Conservation (phyloP, 768 basidiomycete genomes). For the Termitomyces sp. region DNA sequence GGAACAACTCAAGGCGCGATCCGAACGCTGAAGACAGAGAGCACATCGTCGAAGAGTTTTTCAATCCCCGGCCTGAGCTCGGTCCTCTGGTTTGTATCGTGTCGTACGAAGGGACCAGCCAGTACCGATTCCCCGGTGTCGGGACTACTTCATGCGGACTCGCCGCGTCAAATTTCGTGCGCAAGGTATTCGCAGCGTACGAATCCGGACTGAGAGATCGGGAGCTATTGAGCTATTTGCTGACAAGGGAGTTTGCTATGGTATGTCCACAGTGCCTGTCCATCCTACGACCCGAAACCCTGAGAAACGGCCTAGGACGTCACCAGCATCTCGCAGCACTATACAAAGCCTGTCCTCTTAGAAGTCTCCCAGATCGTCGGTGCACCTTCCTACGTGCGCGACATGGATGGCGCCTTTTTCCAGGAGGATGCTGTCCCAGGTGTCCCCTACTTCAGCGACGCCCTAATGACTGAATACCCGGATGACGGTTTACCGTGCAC, state of each 20-base stretch:
- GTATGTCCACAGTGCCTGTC: neutral
- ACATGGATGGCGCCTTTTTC: accelerated
- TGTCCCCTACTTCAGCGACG: neutral
- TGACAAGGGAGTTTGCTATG: neutral
- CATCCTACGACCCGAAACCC: neutral
- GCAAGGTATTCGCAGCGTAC: neutral
- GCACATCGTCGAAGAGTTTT: too few species aligned
- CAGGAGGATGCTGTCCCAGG: neutral
- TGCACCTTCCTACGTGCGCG: neutral
- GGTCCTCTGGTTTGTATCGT: neutral
- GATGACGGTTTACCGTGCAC: neutral
- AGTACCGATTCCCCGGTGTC: neutral
- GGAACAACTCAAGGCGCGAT: too few species aligned
- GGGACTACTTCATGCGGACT: neutral
- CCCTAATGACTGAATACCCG: too few species aligned
- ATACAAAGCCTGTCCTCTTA: neutral
- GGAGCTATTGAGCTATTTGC: neutral
- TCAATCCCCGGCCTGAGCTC: too few species aligned
- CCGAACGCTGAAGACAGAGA: too few species aligned
- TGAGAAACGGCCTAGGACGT: neutral
- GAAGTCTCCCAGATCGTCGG: neutral
- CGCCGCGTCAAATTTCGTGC: neutral
- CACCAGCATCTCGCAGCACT: neutral
- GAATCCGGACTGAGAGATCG: too few species aligned
- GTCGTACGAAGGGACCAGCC: neutral